Evolutionary conservation across 208 protist genomes (phyloP), one percentile per base, ranked within the genome.

Genomic region (Naegleria gruberi): DNA sequence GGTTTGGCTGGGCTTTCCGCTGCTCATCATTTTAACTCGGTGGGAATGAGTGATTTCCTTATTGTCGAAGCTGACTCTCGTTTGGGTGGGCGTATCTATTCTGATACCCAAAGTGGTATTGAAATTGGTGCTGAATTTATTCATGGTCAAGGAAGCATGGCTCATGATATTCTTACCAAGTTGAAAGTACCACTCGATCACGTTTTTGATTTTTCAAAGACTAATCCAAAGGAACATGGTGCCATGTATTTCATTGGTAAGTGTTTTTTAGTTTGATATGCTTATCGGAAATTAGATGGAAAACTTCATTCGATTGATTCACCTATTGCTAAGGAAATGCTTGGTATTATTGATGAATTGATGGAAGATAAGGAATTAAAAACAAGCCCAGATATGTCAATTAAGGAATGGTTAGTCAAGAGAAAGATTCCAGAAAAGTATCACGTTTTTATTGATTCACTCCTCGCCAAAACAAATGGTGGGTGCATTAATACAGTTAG

Each of bases 81-180:
- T 34, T 41, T 87, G 1, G 83, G 83, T 30, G 83, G 83, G 37
- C 12, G 83, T 23, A 41, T 87, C 0, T 41, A 55, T 42, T 26
- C 12, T 0, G 34, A 87, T n/a, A 37, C n/a, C 26, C 7, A 4
- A 87, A 30, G 4, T 40, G 83, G 41, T 41, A 55, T 55, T 42
- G 84, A 88, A 65, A 40, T 88, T 65, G 84, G 84, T 40, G 84
- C 84, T 34, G 84, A 88, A 41, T 88, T 73, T 41, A 65, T 88
- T 42, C 84, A 88, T 65, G 84, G 84, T 65, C 45, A 88, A n/a
- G 65, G 65, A 37, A 37, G 8, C 34, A 77, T 77, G 65, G 30
- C 30, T 1, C 34, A 77, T 8, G 65, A 77, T 37, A 55, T 45
- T 43, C 7, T 88, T 8, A 5, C 42, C 8, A 34, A 88, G 34